Percentiles rank a stretch among this genome's conserved stretches.
These are phyloP conservation scores for Clonostachys sp. DNA, from an alignment of 2,329 filamentous ascomycete genomes.

Conservation along the genomic window DNA sequence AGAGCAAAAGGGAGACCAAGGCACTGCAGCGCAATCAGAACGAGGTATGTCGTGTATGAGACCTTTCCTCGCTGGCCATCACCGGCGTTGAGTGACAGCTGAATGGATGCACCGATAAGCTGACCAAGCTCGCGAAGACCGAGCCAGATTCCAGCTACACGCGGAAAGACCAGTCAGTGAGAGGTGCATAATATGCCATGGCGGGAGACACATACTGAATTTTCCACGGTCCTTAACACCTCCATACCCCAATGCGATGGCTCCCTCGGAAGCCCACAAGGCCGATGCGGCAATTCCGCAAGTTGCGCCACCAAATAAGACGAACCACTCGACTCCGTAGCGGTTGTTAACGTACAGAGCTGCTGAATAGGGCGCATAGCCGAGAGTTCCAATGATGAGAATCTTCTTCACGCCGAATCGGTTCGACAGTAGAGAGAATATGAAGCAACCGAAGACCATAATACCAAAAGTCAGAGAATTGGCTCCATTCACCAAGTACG, in stretches of 20 bases:
- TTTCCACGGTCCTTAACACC: conserved; percentile 39
- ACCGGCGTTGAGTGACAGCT: conserved; percentile 41
- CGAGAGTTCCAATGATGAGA: conserved; percentile 37
- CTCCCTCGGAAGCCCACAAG: conserved; percentile 47
- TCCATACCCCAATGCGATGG: conserved; percentile 43
- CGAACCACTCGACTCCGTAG: conserved; percentile 47
- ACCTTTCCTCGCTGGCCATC: conserved; percentile 24
- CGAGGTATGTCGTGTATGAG: conserved; percentile 15
- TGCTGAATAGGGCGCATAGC: conserved; percentile 42
- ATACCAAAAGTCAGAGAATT: conserved; percentile 45
- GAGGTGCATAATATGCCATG: no score
- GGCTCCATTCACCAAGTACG: conserved; percentile 51
- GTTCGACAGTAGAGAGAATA: conserved; percentile 38
- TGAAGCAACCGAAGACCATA: conserved; percentile 36
- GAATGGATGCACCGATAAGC: conserved; percentile 45
- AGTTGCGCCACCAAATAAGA: conserved; percentile 40
- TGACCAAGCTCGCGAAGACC: conserved; percentile 47
- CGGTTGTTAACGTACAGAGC: conserved; percentile 45
- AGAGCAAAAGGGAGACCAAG: conserved; percentile 15
- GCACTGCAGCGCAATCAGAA: conserved; percentile 19
- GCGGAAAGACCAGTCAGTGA: background rate
- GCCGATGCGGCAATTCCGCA: conserved; percentile 45
- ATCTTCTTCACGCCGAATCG: conserved; percentile 42
- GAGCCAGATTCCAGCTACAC: conserved; percentile 43
- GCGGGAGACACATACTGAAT: conserved; percentile 17